Percentiles rank a stretch among this genome's conserved stretches.
phyloP scores from a whole-genome alignment of 768 basidiomycete species.

The Cystobasidium onofrii region DNA sequence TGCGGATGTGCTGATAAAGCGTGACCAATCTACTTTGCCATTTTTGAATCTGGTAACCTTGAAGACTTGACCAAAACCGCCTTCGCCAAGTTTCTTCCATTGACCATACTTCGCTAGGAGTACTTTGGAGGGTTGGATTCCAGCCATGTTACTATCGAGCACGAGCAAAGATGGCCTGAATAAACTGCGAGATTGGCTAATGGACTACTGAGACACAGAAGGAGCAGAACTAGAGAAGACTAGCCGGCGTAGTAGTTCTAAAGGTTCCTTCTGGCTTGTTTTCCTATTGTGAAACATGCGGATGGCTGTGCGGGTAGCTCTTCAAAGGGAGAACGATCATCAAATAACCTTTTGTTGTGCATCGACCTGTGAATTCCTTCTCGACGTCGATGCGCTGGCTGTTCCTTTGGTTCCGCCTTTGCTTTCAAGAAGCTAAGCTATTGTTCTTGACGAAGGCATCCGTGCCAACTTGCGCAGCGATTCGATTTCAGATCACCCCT shows the following conservation, averaged over 20 bases:
- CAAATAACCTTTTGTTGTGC: background rate
- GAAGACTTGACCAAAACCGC: conserved; percentile 2
- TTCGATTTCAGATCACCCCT: no score
- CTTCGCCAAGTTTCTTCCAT: conserved; percentile 7
- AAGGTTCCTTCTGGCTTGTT: no score
- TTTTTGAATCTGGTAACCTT: background rate
- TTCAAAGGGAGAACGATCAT: background rate
- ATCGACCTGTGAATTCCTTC: background rate
- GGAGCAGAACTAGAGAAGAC: no score
- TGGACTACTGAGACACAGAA: background rate
- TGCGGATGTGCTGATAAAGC: background rate
- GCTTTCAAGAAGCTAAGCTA: background rate
- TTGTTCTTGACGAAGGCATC: no score
- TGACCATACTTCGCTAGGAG: conserved; percentile 1
- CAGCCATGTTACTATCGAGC: background rate
- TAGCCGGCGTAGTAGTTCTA: no score
- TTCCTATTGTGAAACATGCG: no score
- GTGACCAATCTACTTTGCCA: conserved; percentile 2
- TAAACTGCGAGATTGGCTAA: background rate
- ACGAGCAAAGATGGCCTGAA: background rate
- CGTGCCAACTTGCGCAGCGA: no score
- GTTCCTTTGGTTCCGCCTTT: conserved; percentile 1
- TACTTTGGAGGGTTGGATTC: background rate
- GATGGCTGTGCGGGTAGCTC: background rate
- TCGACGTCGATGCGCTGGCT: background rate